These are phyloP conservation scores for Colletotrichum paranaense DNA, from an alignment of 2,329 filamentous ascomycete genomes.

Conservation along the genomic window DNA sequence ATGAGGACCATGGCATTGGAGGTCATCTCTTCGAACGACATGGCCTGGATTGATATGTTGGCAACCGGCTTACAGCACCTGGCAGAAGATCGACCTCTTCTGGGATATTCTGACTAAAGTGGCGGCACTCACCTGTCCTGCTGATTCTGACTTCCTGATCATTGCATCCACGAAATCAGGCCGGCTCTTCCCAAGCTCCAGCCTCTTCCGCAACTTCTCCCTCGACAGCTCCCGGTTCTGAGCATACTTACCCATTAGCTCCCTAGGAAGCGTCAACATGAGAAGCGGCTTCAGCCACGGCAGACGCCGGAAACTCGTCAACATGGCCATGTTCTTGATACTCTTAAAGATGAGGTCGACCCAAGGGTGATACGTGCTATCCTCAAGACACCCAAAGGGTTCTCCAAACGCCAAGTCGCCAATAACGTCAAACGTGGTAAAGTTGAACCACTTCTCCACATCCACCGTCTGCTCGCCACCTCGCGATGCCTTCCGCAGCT, in stretches of 20 bases:
- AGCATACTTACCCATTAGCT: background rate
- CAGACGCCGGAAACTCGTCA: background rate
- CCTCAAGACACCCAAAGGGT: constrained; percentile 41
- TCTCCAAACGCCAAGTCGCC: constrained; percentile 44
- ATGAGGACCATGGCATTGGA: constrained; percentile 17
- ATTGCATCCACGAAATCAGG: constrained; percentile 22
- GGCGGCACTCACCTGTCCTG: background rate
- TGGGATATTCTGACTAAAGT: no score
- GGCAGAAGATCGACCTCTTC: background rate
- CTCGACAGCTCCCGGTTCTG: background rate
- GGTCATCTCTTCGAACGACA: background rate
- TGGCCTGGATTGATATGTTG: background rate
- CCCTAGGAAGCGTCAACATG: background rate
- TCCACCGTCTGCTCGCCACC: constrained; percentile 26
- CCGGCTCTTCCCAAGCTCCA: background rate
- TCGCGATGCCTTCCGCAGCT: constrained; percentile 44
- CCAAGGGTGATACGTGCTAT: constrained; percentile 10
- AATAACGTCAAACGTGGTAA: constrained; percentile 44
- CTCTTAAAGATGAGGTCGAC: background rate
- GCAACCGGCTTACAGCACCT: background rate
- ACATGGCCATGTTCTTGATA: background rate
- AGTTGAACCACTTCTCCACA: constrained; percentile 42
- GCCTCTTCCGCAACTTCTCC: background rate
- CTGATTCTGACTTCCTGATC: background rate
- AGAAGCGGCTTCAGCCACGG: background rate